Conservation (phyloP, 75 land plant species). For the Selaginella tamariscina region DNA sequence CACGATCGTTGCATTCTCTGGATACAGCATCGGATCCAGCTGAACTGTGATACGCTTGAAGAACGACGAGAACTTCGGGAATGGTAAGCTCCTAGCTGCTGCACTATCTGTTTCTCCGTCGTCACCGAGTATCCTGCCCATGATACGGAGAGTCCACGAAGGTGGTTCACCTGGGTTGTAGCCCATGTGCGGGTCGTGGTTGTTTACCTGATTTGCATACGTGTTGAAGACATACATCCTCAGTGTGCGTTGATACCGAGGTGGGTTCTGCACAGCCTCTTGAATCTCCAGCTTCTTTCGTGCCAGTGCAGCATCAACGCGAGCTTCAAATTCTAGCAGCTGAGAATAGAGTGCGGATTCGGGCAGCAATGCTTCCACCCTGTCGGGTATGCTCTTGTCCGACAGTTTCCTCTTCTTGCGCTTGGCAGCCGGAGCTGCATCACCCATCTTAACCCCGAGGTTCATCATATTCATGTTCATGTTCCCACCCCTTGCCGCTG, state of each 20-base stretch:
- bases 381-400: slow-evolving; percentile 75
- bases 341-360: slow-evolving; percentile 94
- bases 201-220: slow-evolving; percentile 53
- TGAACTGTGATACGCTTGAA: slow-evolving; percentile 69
- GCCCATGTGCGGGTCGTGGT: not conserved
- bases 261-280: slow-evolving; percentile 74
- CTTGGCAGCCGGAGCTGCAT: slow-evolving; percentile 60
- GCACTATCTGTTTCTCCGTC: slow-evolving; percentile 48
- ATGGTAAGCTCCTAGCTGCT: slow-evolving; percentile 20
- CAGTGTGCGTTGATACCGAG: slow-evolving; percentile 70
- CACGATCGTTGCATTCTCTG: slow-evolving; percentile 63
- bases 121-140: slow-evolving; percentile 73
- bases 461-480: too few relatives aligned
- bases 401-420: slow-evolving; percentile 76
- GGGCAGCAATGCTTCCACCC: slow-evolving; percentile 78
- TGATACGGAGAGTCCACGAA: slow-evolving; percentile 76
- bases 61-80: slow-evolving; percentile 89
- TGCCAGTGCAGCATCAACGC: slow-evolving; percentile 72
- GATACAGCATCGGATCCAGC: slow-evolving; percentile 69
- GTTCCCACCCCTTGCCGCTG: not conserved
- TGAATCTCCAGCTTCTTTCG: slow-evolving; percentile 92
- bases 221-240: slow-evolving; percentile 93
- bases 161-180: slow-evolving; percentile 55
- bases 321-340: slow-evolving; percentile 87
- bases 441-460: slow-evolving; percentile 57